These are phyloP conservation scores for Tulasnella sp. DNA, from an alignment of 768 basidiomycete genomes.

Conservation along the genomic window DNA sequence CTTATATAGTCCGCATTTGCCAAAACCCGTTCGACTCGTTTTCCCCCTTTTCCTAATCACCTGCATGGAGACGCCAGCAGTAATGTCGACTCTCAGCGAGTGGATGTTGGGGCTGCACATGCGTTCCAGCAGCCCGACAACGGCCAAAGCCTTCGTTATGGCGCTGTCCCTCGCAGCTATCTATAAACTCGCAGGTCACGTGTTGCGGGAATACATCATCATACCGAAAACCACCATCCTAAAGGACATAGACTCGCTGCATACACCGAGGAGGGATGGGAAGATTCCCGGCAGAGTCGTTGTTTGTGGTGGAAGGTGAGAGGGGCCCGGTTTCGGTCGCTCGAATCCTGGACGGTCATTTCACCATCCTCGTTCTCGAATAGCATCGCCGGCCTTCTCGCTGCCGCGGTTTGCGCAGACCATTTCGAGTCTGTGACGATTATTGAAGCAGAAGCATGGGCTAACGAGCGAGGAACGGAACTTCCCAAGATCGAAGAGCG, in stretches of 20 bases:
- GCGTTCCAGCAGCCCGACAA: background rate
- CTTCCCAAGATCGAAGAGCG: background rate
- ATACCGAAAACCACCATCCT: conserved; percentile 7
- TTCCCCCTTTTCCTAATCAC: background rate
- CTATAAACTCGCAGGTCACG: background rate
- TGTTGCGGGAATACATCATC: background rate
- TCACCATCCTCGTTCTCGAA: background rate
- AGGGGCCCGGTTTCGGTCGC: no score
- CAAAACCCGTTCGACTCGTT: background rate
- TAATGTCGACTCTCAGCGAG: background rate
- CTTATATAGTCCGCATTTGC: background rate
- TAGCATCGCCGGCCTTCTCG: conserved; percentile 5
- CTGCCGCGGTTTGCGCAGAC: conserved; percentile 10
- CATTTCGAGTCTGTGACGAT: conserved; percentile 14
- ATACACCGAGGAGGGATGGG: background rate
- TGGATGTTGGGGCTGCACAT: background rate
- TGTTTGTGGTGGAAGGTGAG: conserved; percentile 11
- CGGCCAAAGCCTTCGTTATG: background rate
- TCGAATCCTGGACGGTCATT: no score
- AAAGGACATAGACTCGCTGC: background rate
- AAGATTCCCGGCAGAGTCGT: conserved; percentile 3
- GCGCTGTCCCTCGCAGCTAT: background rate
- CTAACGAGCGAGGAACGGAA: background rate
- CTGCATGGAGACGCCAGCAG: background rate
- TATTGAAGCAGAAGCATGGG: conserved; percentile 6